Conservation (phyloP, 129 eudicot genomes). For the Calendula officinalis region DNA sequence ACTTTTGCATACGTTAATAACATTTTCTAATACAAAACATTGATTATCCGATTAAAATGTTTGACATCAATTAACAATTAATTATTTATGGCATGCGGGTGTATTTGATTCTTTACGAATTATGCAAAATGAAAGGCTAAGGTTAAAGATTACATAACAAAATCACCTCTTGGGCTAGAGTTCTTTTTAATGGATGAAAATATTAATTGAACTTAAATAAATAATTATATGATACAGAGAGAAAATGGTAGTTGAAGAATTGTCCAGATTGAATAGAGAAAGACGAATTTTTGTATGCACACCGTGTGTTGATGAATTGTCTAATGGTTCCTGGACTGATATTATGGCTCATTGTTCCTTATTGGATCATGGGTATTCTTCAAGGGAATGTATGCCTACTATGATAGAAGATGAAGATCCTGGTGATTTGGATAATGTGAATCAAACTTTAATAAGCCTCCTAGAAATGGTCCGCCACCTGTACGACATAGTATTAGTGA, state of each 20-base stretch:
- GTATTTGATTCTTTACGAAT: slow-evolving; percentile 33
- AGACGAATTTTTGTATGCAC: slow-evolving; percentile 7
- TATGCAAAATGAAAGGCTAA: slow-evolving; percentile 35
- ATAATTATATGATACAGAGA: slow-evolving; percentile 25
- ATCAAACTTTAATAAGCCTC: slow-evolving; percentile 55
- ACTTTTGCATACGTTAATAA: no score
- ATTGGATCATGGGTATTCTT: slow-evolving; percentile 38
- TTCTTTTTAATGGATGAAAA: slow-evolving; percentile 24
- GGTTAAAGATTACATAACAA: slow-evolving; percentile 7
- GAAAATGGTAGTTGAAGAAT: not conserved
- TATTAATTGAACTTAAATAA: not conserved
- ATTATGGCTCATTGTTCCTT: slow-evolving; percentile 45
- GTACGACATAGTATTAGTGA: slow-evolving; percentile 75
- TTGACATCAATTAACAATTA: not conserved
- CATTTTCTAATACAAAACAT: no score
- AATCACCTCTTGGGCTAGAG: slow-evolving; percentile 21
- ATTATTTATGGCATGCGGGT: slow-evolving; percentile 48
- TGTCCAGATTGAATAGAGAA: no score
- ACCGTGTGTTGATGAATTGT: slow-evolving; percentile 37
- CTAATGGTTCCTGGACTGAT: slow-evolving; percentile 58
- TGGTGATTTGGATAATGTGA: slow-evolving; percentile 37
- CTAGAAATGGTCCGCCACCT: slow-evolving; percentile 45
- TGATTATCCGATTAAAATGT: not conserved
- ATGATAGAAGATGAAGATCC: slow-evolving; percentile 40
- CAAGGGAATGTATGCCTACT: slow-evolving; percentile 39